Evolutionary conservation across 2,329 filamentous ascomycete genomes (phyloP).

Genomic region (Ophiocordyceps polyrhachis-furcata): DNA sequence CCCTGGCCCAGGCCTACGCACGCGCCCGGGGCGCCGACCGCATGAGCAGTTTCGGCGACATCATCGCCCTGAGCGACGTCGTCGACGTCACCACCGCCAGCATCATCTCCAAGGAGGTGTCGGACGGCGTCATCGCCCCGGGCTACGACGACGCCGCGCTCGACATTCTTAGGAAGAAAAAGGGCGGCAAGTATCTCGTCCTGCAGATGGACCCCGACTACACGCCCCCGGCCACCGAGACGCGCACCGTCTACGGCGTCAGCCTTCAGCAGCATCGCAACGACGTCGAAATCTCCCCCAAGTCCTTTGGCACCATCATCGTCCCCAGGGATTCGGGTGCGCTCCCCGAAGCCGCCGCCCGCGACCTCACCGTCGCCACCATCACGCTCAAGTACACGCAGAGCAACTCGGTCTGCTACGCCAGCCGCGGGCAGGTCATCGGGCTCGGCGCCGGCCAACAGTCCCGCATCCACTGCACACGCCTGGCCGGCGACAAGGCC

Average conservation of each 20-base stretch:
- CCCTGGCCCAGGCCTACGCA: slow-evolving; percentile 84
- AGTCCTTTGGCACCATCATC: slow-evolving; percentile 71
- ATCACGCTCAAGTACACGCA: slow-evolving; percentile 98
- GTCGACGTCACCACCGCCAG: slow-evolving; percentile 88
- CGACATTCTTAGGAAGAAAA: slow-evolving; percentile 91
- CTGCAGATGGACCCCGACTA: slow-evolving; percentile 87
- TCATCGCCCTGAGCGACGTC: slow-evolving; percentile 80
- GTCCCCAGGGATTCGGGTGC: slow-evolving; percentile 60
- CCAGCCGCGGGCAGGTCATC: slow-evolving; percentile 79
- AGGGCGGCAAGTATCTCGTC: slow-evolving; percentile 90
- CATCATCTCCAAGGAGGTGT: slow-evolving; percentile 96
- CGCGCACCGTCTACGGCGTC: slow-evolving; percentile 77
- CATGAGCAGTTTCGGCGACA: slow-evolving; percentile 96
- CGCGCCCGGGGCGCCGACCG: slow-evolving; percentile 89
- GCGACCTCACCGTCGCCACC: slow-evolving; percentile 85
- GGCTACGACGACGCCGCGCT: slow-evolving; percentile 72
- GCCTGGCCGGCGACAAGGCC: slow-evolving; percentile 90
- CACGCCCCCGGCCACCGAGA: slow-evolving; percentile 62
- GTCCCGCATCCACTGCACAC: slow-evolving; percentile 95
- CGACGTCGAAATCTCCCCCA: slow-evolving; percentile 67
- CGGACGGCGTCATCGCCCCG: slow-evolving; percentile 87
- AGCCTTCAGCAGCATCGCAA: slow-evolving; percentile 83
- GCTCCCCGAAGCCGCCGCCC: slow-evolving; percentile 63
- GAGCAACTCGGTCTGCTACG: slow-evolving; percentile 98
- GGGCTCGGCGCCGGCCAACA: slow-evolving; percentile 94